Evolutionary conservation across 1,139 yeast species (phyloP), one percentile per base, ranked within the genome.

Genomic region (Blastobotrys illinoisensis): DNA sequence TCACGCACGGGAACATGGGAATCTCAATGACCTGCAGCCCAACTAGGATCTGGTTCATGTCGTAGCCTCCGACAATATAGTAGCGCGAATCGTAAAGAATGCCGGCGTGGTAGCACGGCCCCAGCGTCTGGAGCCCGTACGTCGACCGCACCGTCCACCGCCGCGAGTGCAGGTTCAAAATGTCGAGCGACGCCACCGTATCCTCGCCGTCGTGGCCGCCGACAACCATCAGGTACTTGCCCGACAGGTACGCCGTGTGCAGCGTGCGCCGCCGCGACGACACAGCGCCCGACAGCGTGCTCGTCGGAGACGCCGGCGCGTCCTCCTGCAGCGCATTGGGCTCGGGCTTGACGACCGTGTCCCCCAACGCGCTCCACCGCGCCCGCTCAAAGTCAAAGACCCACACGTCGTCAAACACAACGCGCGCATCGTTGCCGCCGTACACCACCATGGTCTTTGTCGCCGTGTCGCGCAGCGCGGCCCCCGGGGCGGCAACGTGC

Each of bases 141-240:
- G 60, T 51, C 3, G 53, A 43, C 7, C 61, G 54, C 1, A 62
- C 49, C 7, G 56, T 55, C 66, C 66, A 63, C 18, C 46, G 44
- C 20, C 54, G 52, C n/a, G 56, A 51, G 23, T 55, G 50, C 14
- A 63, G 50, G 46, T 60, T 57, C 24, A 60, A 49, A 3, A 58
- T 55, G 45, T 56, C 59, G 20, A 62, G 40, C 16, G 58, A 56
- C 26, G 53, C 51, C 21, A 56, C 49, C 26, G 60, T 50, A 18
- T 54, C 55, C n/a, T 54, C 53, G 14, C 65, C 65, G 43, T 63
- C 65, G 47, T 62, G 63, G 11, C 66, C 66, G 19, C 66, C 66
- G 14, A 56, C 50, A 1, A 60, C 57, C 16, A 62, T 52, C 46
- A 63, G 53, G 14, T 55, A 56, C 23, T 56, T 56, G 6, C 62